Evolutionary conservation across 169 alveolate genomes (phyloP), one percentile per base, ranked within the genome.

Genomic region (Toxoplasma gondii): DNA sequence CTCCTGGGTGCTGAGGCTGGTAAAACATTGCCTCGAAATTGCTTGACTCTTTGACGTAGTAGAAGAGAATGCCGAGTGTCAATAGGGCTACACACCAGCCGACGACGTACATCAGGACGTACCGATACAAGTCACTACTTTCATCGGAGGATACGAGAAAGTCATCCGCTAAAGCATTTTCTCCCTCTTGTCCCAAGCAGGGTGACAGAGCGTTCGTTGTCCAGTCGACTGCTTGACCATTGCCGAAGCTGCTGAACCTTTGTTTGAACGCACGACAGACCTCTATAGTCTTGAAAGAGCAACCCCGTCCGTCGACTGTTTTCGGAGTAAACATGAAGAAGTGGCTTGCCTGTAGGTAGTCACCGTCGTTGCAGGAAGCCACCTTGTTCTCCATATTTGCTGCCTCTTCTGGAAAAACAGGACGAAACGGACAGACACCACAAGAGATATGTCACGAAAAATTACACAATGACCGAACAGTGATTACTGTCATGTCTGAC

Each of bases 351-450:
- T 81, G 43, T 44, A 92, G 74, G 70, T 41, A 78, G 29, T 82
- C 92, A 12, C 94, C 94, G 78, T 92, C 94, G 88, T 92, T 92
- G 94, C 94, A 92, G 0, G 94, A 82, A 4, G 53, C 38, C 36
- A 43, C 64, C 9, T 74, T 36, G 45, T 74, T 74, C 44, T 22
- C 84, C 84, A 34, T 64, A 17, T 78, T 78, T n/a, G 86, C 38
- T 17, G 58, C 64, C 39, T 36, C 84, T n/a, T 31, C 84, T 34
- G 84, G 19, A 74, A n/a, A 74, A n/a, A 74, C 44, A 74, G 43
- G 24, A 36, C 41, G 41, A 69, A 24, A 69, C 9, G 7, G n/a
- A 69, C 31, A n/a, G 41, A 69, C 7, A 29, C 24, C 9, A n/a
- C 31, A 69, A 69, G 81, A 69, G 19, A 69, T 29, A 24, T 29